Base-by-base conservation (phyloP, 164 flowering plant genomes). In the Annona squamosa region DNA sequence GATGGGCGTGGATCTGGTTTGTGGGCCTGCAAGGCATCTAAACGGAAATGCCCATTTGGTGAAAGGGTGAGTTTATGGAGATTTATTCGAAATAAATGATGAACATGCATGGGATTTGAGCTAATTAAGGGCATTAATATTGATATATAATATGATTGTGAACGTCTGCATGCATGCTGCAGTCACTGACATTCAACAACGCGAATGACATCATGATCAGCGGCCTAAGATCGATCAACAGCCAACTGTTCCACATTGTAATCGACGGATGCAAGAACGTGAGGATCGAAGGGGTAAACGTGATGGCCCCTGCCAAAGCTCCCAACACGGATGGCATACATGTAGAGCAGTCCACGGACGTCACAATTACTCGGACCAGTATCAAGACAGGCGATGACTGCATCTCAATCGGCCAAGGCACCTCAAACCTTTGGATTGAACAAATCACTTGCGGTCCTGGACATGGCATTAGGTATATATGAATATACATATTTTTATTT, bases 291-390 rank as follows among this genome's bases (percentile, higher is more conserved):
- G 85, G 82, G 0, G 84, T 87, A 56, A 82, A 69, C 69, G 76
- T 88, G 17, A 46, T 71, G 1, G 93, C 95, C 3, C 52, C 93
- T 1, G 88, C 75, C 0, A 46, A 76, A 70, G 89, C 93, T 79
- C 95, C 95, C 3, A 90, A 90, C 81, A 90, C 95, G 13, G 93
- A 90, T 26, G 95, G 93, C 4, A 87, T 90, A 59, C 93, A 89
- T 63, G 80, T 89, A 0, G 79, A 82, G 48, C 5, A 18, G 3
- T 87, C 95, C 0, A 68, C 75, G 1, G 82, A 77, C 3, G 87
- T 89, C 65, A 82, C 85, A 2, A 84, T 90, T 62, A 43, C 70
- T 57, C 61, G 64, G 71, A 7, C 87, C 26, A 63, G 17, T 5
- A 82, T 90, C n/a, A 73, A 13, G 7, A 90, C 94, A 0, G 94